phyloP scores from a whole-genome alignment of 305 asterid species.

The Solanum chacoense region DNA sequence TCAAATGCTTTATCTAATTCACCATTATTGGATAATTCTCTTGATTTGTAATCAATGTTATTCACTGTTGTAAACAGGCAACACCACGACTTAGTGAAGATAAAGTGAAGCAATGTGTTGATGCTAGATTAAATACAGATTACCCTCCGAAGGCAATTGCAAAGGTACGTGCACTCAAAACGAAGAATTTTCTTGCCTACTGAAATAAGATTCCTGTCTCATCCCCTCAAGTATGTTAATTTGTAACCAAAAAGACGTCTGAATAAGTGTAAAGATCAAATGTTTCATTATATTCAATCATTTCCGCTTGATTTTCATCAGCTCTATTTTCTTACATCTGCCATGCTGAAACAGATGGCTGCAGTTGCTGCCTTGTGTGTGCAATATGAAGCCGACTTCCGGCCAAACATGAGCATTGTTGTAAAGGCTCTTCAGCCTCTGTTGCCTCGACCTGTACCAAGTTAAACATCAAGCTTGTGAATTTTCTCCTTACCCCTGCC shows the following conservation, averaged over 20 bases:
- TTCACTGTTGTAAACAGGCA: conserved; percentile 26
- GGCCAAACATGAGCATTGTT: conserved; percentile 35
- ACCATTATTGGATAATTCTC: not conserved
- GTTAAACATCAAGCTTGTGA: conserved; percentile 12
- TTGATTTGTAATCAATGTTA: not conserved
- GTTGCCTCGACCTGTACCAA: conserved; percentile 20
- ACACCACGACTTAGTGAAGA: conserved; percentile 71
- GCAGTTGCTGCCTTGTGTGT: conserved; percentile 30
- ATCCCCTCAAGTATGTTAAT: not conserved
- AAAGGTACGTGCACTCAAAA: conserved; percentile 24
- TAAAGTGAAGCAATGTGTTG: conserved; percentile 78
- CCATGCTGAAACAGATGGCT: conserved; percentile 21
- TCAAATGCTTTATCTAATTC: not conserved
- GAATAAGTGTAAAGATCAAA: not conserved
- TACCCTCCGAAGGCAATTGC: conserved; percentile 84
- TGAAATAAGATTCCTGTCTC: not conserved
- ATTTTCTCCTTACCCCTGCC: not conserved
- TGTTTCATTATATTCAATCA: not conserved
- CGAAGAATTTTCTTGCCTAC: not conserved
- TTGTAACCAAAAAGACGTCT: not conserved
- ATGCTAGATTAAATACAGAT: conserved; percentile 45
- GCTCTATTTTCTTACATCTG: not conserved
- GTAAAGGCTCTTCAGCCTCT: conserved; percentile 32
- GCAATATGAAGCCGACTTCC: conserved; percentile 31
- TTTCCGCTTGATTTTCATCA: not conserved